Evolutionary conservation across 2,329 filamentous ascomycete species (phyloP).

Genomic region (Epichloe elymi): DNA sequence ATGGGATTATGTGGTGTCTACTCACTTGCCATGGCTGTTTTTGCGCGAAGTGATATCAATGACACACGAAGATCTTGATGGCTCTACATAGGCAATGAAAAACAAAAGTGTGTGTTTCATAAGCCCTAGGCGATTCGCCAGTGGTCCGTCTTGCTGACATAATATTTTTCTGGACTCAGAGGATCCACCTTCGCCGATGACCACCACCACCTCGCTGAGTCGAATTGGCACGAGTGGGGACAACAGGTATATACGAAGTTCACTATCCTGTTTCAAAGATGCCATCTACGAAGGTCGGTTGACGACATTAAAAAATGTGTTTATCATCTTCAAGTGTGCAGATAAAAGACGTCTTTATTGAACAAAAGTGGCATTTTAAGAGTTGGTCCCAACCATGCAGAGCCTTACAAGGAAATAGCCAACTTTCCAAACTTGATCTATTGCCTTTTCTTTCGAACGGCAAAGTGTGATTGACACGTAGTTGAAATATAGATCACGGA

Average conservation of each 20-base stretch:
- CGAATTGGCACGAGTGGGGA: too few species aligned
- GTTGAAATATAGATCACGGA: not conserved
- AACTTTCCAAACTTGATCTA: too few species aligned
- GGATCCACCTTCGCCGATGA: not conserved
- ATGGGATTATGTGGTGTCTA: not conserved
- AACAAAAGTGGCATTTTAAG: too few species aligned
- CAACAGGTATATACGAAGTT: too few species aligned
- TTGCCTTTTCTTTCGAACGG: not conserved
- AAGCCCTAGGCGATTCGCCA: slow-evolving; percentile 13
- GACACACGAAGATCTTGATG: not conserved
- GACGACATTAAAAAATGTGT: too few species aligned
- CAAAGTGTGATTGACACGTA: not conserved
- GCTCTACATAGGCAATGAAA: not conserved
- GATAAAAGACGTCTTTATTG: too few species aligned
- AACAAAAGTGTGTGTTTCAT: slow-evolving; percentile 4
- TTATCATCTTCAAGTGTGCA: too few species aligned
- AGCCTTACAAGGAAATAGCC: too few species aligned
- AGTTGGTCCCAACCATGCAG: too few species aligned
- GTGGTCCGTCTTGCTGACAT: slow-evolving; percentile 2
- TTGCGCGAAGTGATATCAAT: slow-evolving; percentile 1
- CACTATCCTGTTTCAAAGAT: too few species aligned
- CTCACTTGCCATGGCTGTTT: slow-evolving; percentile 7
- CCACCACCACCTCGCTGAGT: too few species aligned
- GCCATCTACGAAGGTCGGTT: too few species aligned
- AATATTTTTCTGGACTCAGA: not conserved